A percentile compares a stretch with the other conserved stretches of the same genome.
phyloP scores from a whole-genome alignment of 805 yeast genomes.

The Ogataea glucozyma region DNA sequence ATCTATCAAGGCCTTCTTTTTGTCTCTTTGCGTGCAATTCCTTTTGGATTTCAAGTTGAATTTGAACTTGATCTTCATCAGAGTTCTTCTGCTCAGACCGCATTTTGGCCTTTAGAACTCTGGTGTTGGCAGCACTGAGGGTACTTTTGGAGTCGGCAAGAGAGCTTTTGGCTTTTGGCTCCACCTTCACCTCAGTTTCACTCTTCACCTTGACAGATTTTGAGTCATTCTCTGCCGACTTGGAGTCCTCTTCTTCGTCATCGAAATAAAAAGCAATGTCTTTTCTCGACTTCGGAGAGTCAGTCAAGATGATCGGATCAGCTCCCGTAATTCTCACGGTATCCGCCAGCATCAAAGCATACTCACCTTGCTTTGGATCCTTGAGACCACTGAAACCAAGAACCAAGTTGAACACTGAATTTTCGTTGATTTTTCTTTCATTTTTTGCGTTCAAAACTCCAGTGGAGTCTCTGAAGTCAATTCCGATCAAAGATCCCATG shows the following conservation, averaged over 20 bases:
- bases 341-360: constrained; percentile 76
- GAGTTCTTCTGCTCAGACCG: constrained; percentile 73
- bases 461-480: constrained; percentile 82
- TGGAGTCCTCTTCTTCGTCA: constrained; percentile 55
- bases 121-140: constrained; percentile 47
- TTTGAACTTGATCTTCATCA: constrained; percentile 77
- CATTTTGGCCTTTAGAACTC: constrained; percentile 73
- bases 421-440: constrained; percentile 65
- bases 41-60: constrained; percentile 78
- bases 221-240: constrained; percentile 35
- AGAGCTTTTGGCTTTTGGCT: constrained; percentile 8
- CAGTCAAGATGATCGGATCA: constrained; percentile 68
- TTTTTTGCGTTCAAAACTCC: constrained; percentile 73
- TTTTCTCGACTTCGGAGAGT: constrained; percentile 65
- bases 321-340: constrained; percentile 69
- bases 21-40: constrained; percentile 83
- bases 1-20: constrained; percentile 82
- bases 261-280: constrained; percentile 86
- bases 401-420: constrained; percentile 72
- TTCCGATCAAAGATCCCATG: constrained; percentile 85
- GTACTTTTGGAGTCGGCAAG: constrained; percentile 24
- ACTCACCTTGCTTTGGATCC: constrained; percentile 54
- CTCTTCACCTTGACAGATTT: constrained; percentile 24
- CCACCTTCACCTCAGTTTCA: constrained; percentile 12
- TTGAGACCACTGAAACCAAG: constrained; percentile 72